Conservation (phyloP, 1,139 yeast genomes). For the Pichia sp. region DNA sequence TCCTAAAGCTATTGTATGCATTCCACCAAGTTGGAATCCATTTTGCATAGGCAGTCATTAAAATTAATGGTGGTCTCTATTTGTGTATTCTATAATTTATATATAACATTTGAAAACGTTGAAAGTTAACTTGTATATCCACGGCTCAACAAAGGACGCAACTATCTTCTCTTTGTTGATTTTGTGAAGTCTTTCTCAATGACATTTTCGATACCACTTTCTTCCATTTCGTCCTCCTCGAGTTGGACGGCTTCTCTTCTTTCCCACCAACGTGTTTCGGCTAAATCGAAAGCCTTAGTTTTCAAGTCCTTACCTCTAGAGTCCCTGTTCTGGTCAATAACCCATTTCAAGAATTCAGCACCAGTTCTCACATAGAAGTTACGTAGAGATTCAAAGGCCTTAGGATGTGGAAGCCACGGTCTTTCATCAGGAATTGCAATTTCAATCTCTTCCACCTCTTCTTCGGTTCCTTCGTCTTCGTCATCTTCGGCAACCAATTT, state of each 20-base stretch:
- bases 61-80: background rate
- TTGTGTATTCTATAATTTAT: constrained; percentile 3
- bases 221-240: constrained; percentile 86
- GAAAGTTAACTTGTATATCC: background rate
- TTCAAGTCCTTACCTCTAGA: constrained; percentile 90
- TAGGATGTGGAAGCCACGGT: constrained; percentile 97
- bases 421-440: constrained; percentile 82
- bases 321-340: constrained; percentile 76
- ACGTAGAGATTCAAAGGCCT: constrained; percentile 83
- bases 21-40: constrained; percentile 97
- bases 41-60: constrained; percentile 55
- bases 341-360: constrained; percentile 86
- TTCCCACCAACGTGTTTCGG: constrained; percentile 98
- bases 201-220: constrained; percentile 89
- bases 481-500: constrained; percentile 36
- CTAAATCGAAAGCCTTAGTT: constrained; percentile 81
- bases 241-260: constrained; percentile 88
- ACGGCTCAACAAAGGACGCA: background rate
- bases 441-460: constrained; percentile 60
- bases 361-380: constrained; percentile 84
- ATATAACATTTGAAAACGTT: background rate
- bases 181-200: constrained; percentile 66
- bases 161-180: constrained; percentile 40
- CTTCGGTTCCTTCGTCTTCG: constrained; percentile 54
- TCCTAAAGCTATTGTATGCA: constrained; percentile 78